A percentile compares a stretch with the other conserved stretches of the same genome.
These are phyloP conservation scores for Saksenaea vasiformis DNA, from an alignment of 371 early-diverging fungal genomes.

Conservation along the genomic window DNA sequence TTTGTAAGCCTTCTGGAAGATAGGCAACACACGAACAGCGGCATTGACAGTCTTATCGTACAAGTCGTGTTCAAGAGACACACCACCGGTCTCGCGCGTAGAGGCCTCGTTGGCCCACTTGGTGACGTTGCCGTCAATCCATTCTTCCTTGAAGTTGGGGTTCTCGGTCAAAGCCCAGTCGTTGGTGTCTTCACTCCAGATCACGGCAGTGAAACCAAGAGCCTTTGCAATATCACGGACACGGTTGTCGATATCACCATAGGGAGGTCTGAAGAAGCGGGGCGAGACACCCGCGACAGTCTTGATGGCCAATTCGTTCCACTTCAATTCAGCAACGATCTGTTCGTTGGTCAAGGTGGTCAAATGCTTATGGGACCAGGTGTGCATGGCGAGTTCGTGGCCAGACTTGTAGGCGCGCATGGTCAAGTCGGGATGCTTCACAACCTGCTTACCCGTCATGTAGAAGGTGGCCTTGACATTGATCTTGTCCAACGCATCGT, in stretches of 20 bases:
- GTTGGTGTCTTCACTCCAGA: conserved; percentile 51
- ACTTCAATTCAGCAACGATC: conserved; percentile 67
- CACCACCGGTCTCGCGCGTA: conserved; percentile 33
- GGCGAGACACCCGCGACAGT: conserved; percentile 64
- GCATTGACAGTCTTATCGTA: conserved; percentile 39
- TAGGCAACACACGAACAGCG: conserved; percentile 40
- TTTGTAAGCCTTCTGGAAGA: conserved; percentile 26
- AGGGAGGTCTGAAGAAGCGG: conserved; percentile 63
- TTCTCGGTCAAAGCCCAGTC: conserved; percentile 38
- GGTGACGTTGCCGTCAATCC: conserved; percentile 43
- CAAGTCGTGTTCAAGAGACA: conserved; percentile 49
- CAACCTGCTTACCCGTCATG: conserved; percentile 59
- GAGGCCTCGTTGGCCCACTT: conserved; percentile 36
- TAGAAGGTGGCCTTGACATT: conserved; percentile 66
- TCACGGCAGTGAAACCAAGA: conserved; percentile 47
- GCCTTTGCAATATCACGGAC: conserved; percentile 48
- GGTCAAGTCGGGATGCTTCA: conserved; percentile 51
- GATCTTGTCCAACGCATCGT: conserved; percentile 50
- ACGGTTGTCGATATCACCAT: conserved; percentile 58
- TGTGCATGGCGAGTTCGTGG: conserved; percentile 54
- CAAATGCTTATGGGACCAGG: conserved; percentile 63
- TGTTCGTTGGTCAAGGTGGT: conserved; percentile 63
- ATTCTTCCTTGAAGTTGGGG: conserved; percentile 14
- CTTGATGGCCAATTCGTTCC: conserved; percentile 60
- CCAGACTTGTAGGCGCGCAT: conserved; percentile 52